Evolutionary conservation across 2,329 filamentous ascomycete genomes (phyloP), one percentile per base, ranked within the genome.

Genomic region (Colletotrichum eleusines): DNA sequence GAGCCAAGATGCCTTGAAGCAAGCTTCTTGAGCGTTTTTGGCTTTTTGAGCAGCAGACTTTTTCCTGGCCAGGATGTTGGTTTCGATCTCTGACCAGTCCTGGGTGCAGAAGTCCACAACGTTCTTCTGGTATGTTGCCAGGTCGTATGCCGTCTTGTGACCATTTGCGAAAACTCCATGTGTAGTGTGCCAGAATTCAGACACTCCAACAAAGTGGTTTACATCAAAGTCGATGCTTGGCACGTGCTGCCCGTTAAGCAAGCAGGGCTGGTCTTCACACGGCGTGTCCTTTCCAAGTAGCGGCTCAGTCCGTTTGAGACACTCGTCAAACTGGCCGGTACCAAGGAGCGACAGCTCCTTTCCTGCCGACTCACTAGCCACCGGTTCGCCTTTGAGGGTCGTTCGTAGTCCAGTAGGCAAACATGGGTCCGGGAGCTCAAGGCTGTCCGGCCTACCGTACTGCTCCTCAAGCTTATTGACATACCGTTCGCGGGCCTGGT

Each of bases 141-240:
- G 93, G 77, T 98, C 94, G 79, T 98, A 99, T 0, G 93, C 90
- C 31, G 58, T 71, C 74, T 93, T 91, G 74, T 93, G 91, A 72
- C 89, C 87, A 73, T 93, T 90, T 5, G 90, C 90, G 76, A 99
- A 98, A 2, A 98, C 91, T 65, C 96, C 94, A 76, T 99, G 96
- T 0, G 96, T 99, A 0, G 95, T 97, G 80, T 99, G 96, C 95
- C 96, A 99, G 81, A 97, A 99, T 78, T 99, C 96, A 1, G 95
- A 98, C 4, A 99, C 95, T 14, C 96, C 96, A 35, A 99, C 91
- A 77, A 99, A 99, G 79, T 98, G 97, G 76, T 99, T 99, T 44
- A 98, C 91, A 73, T 96, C 92, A 77, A 98, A 99, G 79, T 99
- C 96, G 74, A 99, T 98, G 4, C 94, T 93, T 1, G 96, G 96